Percentiles rank a stretch among this genome's conserved stretches.
phyloP scores from a whole-genome alignment of 2,329 filamentous ascomycete genomes.

The Phaeosphaeriaceae sp. region DNA sequence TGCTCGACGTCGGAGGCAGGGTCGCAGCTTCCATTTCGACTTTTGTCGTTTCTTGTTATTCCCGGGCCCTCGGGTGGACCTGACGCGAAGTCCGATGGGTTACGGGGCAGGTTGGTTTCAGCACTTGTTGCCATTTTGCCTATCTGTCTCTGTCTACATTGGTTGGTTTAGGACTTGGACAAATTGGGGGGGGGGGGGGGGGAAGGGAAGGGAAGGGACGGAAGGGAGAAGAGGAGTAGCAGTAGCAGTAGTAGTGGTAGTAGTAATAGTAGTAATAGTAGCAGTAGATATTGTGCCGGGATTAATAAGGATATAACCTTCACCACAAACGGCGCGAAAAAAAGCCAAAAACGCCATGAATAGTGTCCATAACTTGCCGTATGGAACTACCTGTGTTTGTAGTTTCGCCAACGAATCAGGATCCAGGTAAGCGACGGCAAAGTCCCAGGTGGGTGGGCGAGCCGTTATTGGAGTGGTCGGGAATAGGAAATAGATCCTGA shows the following conservation, averaged over 20 bases:
- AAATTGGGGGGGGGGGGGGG: too few species aligned
- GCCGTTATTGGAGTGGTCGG: conserved; percentile 15
- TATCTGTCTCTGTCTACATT: conserved; percentile 2
- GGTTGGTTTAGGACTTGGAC: neutral
- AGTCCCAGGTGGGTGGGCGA: conserved; percentile 10
- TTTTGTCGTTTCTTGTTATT: conserved; percentile 31
- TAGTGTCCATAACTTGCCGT: neutral
- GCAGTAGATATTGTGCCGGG: too few species aligned
- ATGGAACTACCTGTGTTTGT: conserved; percentile 4
- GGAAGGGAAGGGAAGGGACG: conserved; percentile 2
- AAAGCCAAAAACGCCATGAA: conserved; percentile 10
- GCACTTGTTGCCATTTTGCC: conserved; percentile 44
- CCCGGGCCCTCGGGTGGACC: conserved; percentile 25
- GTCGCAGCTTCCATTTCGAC: conserved; percentile 9
- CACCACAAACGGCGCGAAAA: conserved; percentile 12
- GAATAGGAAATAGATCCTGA: conserved; percentile 14
- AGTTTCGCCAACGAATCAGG: conserved; percentile 13
- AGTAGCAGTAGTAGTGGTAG: too few species aligned
- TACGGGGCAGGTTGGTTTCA: conserved; percentile 45
- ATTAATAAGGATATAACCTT: conserved; percentile 11
- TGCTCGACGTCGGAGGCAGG: conserved; percentile 22
- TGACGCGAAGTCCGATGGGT: conserved; percentile 20
- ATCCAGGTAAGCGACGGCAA: conserved; percentile 6
- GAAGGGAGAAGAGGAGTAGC: neutral
- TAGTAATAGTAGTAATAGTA: too few species aligned